phyloP scores from a whole-genome alignment of 2,329 filamentous ascomycete genomes.

The Verticillium tricorpus region DNA sequence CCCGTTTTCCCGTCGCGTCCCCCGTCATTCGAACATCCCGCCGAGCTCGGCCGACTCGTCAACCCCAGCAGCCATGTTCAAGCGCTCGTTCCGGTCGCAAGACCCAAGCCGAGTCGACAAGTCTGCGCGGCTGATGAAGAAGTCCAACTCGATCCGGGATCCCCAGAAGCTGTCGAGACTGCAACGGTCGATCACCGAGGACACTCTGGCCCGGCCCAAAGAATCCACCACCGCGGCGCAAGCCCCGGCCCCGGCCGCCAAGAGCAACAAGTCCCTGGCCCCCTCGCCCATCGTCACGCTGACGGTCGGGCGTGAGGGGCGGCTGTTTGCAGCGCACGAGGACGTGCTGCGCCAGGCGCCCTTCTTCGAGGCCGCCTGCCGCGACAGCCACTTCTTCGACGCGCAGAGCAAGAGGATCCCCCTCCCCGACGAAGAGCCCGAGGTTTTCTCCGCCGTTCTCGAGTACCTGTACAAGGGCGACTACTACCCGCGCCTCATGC shows the following conservation, averaged over 20 bases:
- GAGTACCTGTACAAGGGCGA: conserved; percentile 97
- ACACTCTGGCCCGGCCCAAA: conserved; percentile 34
- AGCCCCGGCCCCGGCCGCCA: conserved; percentile 40
- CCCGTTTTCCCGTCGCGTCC: conserved; percentile 26
- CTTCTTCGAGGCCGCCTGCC: conserved; percentile 72
- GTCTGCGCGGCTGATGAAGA: conserved; percentile 79
- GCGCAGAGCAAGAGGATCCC: conserved; percentile 73
- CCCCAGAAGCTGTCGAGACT: conserved; percentile 77
- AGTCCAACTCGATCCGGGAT: conserved; percentile 55
- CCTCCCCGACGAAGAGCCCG: conserved; percentile 74
- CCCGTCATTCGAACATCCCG: conserved; percentile 22
- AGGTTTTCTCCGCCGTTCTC: conserved; percentile 88
- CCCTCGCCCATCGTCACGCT: conserved; percentile 79
- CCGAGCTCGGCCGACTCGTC: conserved; percentile 9
- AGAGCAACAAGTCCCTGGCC: conserved; percentile 23
- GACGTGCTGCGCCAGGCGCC: conserved; percentile 83
- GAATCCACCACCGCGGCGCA: conserved; percentile 19
- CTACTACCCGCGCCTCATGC: conserved; percentile 86
- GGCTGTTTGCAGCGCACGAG: conserved; percentile 92
- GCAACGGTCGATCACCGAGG: conserved; percentile 72
- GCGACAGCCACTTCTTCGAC: conserved; percentile 64
- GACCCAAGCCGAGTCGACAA: conserved; percentile 69
- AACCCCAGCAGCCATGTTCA: conserved; percentile 68
- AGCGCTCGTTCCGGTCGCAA: conserved; percentile 81
- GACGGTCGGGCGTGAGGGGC: conserved; percentile 76